Base-by-base conservation (phyloP, 805 yeast species). In the Saitoella complicata region DNA sequence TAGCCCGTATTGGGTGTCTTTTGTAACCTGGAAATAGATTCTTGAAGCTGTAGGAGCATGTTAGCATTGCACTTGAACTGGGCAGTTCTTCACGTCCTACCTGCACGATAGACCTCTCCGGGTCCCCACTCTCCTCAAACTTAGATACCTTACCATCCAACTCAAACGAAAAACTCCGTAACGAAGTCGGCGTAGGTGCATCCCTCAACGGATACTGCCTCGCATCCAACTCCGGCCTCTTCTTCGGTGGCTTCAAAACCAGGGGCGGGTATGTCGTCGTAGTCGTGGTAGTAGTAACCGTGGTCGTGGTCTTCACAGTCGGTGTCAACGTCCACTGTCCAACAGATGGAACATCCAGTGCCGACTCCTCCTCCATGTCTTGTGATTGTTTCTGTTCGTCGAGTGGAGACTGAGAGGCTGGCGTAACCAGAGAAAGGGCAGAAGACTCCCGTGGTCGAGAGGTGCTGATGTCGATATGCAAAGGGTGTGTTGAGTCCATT, bases 171-270 rank as follows among this genome's bases (percentile, higher is more conserved):
- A 61, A 62, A 12, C 53, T 53, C n/a, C 49, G 53, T 10, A 62
- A 53, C 34, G 49, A 48, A 41, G 47, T 50, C 11, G 66, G 66
- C 7, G 65, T 62, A 12, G 58, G 53, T 12, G 56, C 55, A 13
- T 46, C 42, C 7, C 58, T 59, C 41, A 62, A 55, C 9, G 66
- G 66, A 43, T 49, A 59, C 38, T 47, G 40, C 12, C 37, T 13
- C 9, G 48, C 40, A 37, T 48, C 51, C 31, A 34, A 30, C 8
- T 31, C n/a, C 6, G 37, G 31, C 32, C 12, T 13, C 40, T 32
- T n/a, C 29, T 31, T 10, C 9, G 51, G 52, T 21, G 45, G 46
- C 5, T 37, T 46, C 33, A 50, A 32, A 2, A 46, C 37, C 11
- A 51, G 40, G 31, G 53, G 51, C 6, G 53, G 53, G 33, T 46